These are phyloP conservation scores for Sarocladium strictum DNA, from an alignment of 2,329 filamentous ascomycete genomes.

Conservation along the genomic window DNA sequence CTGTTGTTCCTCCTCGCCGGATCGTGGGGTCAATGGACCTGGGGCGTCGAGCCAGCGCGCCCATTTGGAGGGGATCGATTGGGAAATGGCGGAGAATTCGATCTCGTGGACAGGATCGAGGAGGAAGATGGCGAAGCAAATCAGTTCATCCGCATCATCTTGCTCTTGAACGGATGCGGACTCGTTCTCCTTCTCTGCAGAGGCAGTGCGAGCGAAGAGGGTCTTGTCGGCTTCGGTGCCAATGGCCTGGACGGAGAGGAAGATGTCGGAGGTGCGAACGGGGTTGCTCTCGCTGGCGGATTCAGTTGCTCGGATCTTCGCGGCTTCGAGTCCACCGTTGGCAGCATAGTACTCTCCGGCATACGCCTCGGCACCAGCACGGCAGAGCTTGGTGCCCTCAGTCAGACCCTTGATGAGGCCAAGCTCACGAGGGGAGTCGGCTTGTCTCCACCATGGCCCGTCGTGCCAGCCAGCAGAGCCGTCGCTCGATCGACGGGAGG, in stretches of 20 bases:
- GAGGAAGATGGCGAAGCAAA: constrained; percentile 73
- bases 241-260: constrained; percentile 90
- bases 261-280: constrained; percentile 87
- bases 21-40: constrained; percentile 46
- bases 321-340: constrained; percentile 72
- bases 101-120: constrained; percentile 90
- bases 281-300: constrained; percentile 79
- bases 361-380: constrained; percentile 84
- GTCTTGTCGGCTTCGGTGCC: constrained; percentile 55
- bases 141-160: constrained; percentile 51
- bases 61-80: constrained; percentile 80
- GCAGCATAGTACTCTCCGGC: constrained; percentile 76
- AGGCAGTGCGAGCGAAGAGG: constrained; percentile 59
- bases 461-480: constrained; percentile 73
- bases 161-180: constrained; percentile 45
- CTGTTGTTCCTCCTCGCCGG: constrained; percentile 37
- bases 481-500: constrained; percentile 57
- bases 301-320: constrained; percentile 73
- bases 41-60: constrained; percentile 84
- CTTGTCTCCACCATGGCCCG: constrained; percentile 91
- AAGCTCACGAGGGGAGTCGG: constrained; percentile 64
- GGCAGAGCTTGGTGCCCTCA: constrained; percentile 86
- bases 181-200: constrained; percentile 49
- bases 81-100: constrained; percentile 75
- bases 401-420: constrained; percentile 72